A percentile compares a stretch with the other conserved stretches of the same genome.
phyloP scores from a whole-genome alignment of 345 rosid species.

The Ailanthus altissimus region DNA sequence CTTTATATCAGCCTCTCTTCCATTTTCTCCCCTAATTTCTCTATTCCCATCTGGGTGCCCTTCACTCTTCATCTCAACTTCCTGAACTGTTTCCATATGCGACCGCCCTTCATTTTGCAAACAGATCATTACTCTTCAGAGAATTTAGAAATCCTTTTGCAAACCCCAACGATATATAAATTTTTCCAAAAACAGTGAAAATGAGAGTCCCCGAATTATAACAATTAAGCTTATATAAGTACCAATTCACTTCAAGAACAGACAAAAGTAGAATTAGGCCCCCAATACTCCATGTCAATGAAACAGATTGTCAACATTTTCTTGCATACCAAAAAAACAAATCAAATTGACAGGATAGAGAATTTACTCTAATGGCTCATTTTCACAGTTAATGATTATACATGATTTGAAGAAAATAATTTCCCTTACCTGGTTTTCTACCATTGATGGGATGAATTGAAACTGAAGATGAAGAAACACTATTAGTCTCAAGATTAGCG shows the following conservation, averaged over 20 bases:
- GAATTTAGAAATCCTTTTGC: not conserved
- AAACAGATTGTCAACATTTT: not conserved
- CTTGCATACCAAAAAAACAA: not conserved
- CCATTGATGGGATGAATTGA: constrained; percentile 35
- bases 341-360: not conserved
- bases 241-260: not conserved
- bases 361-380: not conserved
- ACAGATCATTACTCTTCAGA: not conserved
- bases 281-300: not conserved
- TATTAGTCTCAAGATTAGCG: constrained; percentile 24
- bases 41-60: constrained; percentile 15
- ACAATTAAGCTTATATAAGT: not conserved
- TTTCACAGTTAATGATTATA: too few relatives aligned
- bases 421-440: constrained; percentile 26
- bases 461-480: constrained; percentile 16
- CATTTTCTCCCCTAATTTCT: not conserved
- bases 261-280: not conserved
- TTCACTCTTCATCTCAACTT: constrained; percentile 36
- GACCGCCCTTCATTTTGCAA: constrained; percentile 20
- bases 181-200: not conserved
- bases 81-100: constrained; percentile 33
- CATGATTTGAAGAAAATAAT: not conserved
- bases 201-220: not conserved
- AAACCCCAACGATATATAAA: not conserved
- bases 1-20: not conserved